Base-by-base conservation (phyloP, 331 rosid species). In the Quercus phellos region DNA sequence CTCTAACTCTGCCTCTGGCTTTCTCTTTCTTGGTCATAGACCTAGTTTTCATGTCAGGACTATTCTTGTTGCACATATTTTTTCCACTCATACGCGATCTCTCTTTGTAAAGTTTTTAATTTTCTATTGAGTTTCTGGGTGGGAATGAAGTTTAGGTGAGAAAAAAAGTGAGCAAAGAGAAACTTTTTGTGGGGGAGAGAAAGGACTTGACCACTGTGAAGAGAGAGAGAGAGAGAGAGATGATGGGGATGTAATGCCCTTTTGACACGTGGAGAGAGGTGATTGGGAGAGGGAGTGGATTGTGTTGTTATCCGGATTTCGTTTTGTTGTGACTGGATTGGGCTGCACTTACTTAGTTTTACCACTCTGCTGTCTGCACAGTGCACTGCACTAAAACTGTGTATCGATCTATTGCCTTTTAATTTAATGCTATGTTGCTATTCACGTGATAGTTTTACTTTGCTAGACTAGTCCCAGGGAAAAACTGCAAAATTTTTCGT, bases 281-380 rank as follows among this genome's bases (percentile, higher is more conserved):
- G 53, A 93, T 90, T 95, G 89, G 98, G 0, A 0, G 4, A 2
- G 6, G 6, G 0, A 0, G 76, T 79, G 89, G 98, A 90, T 90
- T 90, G 80, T 73, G 78, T 66, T 85, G 90, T 86, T 91, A 95
- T 95, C 99, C 81, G 73, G 97, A 92, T 92, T 86, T 87, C 94
- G 79, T 76, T 90, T 70, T 14, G 85, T 61, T 70, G 67, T 83
- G 75, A 85, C 80, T 81, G 74, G 77, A 67, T 79, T 70, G 74
- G 68, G 79, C 46, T 8, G 46, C 12, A 38, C 46, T 38, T 7
- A 34, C 8, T 34, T 35, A 1, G 9, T 6, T 38, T 38, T 8
- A 38, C 46, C 9, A 2, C 12, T 38, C 3, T 8, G 46, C 46
- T 38, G 46, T 55, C 68, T 55, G 70, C 69, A 35, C 80, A 26